Percentiles rank a stretch among this genome's conserved stretches.
phyloP scores from a whole-genome alignment of 2,329 filamentous ascomycete species.

The Diaporthe australafricana region DNA sequence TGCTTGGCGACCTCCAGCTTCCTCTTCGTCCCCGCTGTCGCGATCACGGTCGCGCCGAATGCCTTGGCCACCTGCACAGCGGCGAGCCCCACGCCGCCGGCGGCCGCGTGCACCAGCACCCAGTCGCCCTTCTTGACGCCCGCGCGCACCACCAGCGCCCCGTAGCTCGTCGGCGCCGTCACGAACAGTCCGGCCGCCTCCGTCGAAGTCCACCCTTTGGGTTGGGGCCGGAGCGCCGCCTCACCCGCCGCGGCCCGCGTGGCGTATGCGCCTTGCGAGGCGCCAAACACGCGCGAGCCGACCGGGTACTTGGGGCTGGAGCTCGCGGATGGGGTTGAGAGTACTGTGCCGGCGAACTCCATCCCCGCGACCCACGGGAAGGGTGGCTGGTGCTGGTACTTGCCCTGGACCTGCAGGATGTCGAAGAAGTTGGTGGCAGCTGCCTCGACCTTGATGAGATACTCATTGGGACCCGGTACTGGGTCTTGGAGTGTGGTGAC shows the following conservation, averaged over 20 bases:
- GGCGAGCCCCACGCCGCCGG: conserved; percentile 89
- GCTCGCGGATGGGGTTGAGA: conserved; percentile 70
- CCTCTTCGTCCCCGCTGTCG: conserved; percentile 83
- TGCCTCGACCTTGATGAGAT: conserved; percentile 88
- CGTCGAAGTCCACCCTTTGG: conserved; percentile 82
- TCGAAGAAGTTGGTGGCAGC: conserved; percentile 97
- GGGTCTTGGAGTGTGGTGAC: conserved; percentile 83
- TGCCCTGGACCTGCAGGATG: conserved; percentile 92
- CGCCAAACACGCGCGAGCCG: conserved; percentile 89
- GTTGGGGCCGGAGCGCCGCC: conserved; percentile 76
- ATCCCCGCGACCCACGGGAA: conserved; percentile 89
- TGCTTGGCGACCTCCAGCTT: conserved; percentile 83
- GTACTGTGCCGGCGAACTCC: conserved; percentile 86
- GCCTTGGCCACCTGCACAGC: conserved; percentile 96
- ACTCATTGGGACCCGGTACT: conserved; percentile 76
- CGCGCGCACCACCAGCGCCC: conserved; percentile 82
- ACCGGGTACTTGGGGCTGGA: conserved; percentile 72
- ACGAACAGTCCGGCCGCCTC: conserved; percentile 92
- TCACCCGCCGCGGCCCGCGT: conserved; percentile 78
- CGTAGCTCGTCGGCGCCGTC: conserved; percentile 91
- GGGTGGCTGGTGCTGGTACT: conserved; percentile 92
- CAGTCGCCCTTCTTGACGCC: conserved; percentile 83
- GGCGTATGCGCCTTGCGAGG: conserved; percentile 86
- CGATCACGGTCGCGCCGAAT: conserved; percentile 90
- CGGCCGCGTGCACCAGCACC: conserved; percentile 92